Evolutionary conservation across 83 land plant species (phyloP), one percentile per base, ranked within the genome.

Genomic region (Picea abies): DNA sequence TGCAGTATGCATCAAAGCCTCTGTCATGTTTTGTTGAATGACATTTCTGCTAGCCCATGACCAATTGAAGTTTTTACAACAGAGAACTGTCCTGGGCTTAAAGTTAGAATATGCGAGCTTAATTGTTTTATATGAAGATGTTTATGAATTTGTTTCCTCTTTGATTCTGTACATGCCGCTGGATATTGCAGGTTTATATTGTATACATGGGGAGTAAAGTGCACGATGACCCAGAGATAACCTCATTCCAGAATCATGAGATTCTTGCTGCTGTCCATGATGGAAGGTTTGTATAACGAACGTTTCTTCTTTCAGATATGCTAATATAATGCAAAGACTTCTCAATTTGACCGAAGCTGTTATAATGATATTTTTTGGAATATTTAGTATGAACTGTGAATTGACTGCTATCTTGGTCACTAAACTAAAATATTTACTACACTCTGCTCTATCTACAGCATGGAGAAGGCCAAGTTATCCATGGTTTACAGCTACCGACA

Each of bases 401-500:
- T 25, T 15, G 15, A 49, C 72, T 22, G 39, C 22, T 84, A 49
- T 62, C 14, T 22, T 78, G 10, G 22, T 4, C 58, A 52, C 14
- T 10, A 3, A 52, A 52, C 65, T 23, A 47, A 68, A 44, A 63
- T 79, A 12, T 65, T 56, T 81, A 68, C 67, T 41, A 60, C 22
- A 29, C 56, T 83, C 23, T 73, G 9, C 52, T 37, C 70, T 71
- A 47, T 25, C 58, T 78, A 67, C 88, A 93, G 94, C 67, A n/a
- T 78, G 71, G 92, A 90, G 67, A 82, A 81, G 23, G 96, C 92
- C 25, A 75, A 67, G 35, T 89, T 82, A 10, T 90, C 96, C 4
- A 90, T 90, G 79, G 85, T 92, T 32, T 94, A 94, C 72, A 88
- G 90, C 82, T 94, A 94, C 84, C 86, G 71, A 71, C 89, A 92